Evolutionary conservation across 1,139 yeast species (phyloP).

Genomic region (Pichia sp.): DNA sequence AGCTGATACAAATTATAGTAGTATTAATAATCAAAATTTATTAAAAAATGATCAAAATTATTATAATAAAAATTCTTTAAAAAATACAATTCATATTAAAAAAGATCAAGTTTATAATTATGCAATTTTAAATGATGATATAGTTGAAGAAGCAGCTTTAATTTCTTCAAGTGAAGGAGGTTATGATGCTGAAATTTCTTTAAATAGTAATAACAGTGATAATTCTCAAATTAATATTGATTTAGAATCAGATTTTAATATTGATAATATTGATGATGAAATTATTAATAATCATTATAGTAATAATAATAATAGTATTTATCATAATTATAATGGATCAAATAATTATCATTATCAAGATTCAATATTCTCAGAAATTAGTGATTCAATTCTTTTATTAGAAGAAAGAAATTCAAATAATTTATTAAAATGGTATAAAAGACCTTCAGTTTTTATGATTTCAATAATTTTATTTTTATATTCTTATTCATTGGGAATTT

Average conservation of each 20-base stretch:
- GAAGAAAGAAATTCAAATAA: conserved; percentile 22
- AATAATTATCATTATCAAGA: not conserved
- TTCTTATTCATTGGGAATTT: conserved; percentile 18
- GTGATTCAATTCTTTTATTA: conserved; percentile 12
- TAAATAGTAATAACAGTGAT: not conserved
- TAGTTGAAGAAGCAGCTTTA: conserved; percentile 21
- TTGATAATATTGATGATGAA: not conserved
- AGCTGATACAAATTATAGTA: conserved; percentile 8
- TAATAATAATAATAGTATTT: not conserved
- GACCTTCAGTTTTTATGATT: conserved; percentile 28
- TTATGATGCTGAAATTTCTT: conserved; percentile 15
- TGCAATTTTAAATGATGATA: conserved; percentile 17
- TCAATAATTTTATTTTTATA: conserved; percentile 19
- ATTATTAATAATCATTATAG: not conserved
- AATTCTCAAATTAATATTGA: conserved; percentile 1
- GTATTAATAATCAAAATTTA: not conserved
- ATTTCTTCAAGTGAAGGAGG: conserved; percentile 17
- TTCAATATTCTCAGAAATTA: conserved; percentile 10
- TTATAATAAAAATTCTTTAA: not conserved
- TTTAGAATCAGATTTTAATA: not conserved
- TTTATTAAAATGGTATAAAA: conserved; percentile 24
- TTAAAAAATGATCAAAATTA: not conserved
- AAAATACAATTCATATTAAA: not conserved
- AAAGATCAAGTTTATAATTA: conserved; percentile 8
- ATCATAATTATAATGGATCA: not conserved